phyloP scores from a whole-genome alignment of 352 stramenopile genomes.

The Globisporangium yorkense region DNA sequence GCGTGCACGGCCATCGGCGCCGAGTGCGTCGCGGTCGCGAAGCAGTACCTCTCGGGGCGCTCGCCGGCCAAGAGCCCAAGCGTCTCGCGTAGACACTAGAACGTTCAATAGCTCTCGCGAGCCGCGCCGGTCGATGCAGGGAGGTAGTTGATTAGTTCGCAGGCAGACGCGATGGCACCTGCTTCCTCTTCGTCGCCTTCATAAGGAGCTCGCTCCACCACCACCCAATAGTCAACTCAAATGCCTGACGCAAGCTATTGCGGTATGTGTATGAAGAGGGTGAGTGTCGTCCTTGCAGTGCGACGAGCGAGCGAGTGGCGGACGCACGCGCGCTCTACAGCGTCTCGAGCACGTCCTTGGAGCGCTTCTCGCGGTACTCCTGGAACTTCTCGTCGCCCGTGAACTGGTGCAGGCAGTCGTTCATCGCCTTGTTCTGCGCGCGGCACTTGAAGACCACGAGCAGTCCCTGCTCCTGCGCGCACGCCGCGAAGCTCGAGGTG shows the following conservation, averaged over 20 bases:
- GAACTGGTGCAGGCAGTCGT: constrained; percentile 76
- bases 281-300: background rate
- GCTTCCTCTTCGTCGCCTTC: background rate
- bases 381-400: constrained; percentile 75
- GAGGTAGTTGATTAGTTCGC: no score
- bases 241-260: background rate
- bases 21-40: constrained; percentile 49
- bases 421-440: constrained; percentile 67
- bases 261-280: background rate
- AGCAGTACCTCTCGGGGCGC: constrained; percentile 30
- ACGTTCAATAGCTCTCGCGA: background rate
- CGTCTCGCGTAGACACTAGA: constrained; percentile 41
- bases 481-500: constrained; percentile 56
- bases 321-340: constrained; percentile 2
- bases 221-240: background rate
- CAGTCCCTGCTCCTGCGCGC: constrained; percentile 57
- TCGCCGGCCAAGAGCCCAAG: constrained; percentile 17
- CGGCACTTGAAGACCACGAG: constrained; percentile 75
- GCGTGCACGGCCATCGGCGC: constrained; percentile 53
- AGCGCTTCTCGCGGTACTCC: constrained; percentile 53
- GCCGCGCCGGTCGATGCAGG: background rate
- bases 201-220: background rate
- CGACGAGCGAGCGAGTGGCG: background rate
- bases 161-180: no score
- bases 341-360: constrained; percentile 36